Evolutionary conservation across 768 basidiomycete genomes (phyloP).

Genomic region (Russula virescens): DNA sequence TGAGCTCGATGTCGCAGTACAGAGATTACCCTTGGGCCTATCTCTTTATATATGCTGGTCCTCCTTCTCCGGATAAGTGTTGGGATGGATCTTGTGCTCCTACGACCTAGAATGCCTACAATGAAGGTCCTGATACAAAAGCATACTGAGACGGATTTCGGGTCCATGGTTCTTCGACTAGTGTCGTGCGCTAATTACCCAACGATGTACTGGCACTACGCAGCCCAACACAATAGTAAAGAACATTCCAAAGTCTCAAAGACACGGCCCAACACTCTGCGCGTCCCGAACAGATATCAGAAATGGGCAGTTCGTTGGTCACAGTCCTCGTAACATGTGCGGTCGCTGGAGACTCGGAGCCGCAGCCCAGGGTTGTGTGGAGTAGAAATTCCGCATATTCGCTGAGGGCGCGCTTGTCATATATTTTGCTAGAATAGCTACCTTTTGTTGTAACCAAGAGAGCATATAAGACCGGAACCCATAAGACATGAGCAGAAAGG

Average conservation of each 20-base stretch:
- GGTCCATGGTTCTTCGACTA: too few species aligned
- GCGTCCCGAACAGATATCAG: background rate
- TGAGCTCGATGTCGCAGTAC: background rate
- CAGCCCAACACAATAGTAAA: background rate
- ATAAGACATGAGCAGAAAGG: background rate
- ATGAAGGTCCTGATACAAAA: background rate
- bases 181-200: background rate
- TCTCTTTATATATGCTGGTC: slow-evolving; percentile 1
- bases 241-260: background rate
- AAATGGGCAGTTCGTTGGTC: background rate
- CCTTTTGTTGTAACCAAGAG: background rate
- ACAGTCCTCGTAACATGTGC: background rate
- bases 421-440: background rate
- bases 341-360: background rate
- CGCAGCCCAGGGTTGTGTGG: background rate
- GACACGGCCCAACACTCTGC: background rate
- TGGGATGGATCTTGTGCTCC: background rate
- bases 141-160: background rate
- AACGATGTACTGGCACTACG: too few species aligned
- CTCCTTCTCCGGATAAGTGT: background rate
- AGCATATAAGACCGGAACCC: background rate
- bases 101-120: slow-evolving; percentile 12
- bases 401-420: background rate
- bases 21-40: too few species aligned
- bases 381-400: background rate